A percentile compares a stretch with the other conserved stretches of the same genome.
These are phyloP conservation scores for Gossypium raimondii DNA, from an alignment of 345 rosid genomes.

Conservation along the genomic window DNA sequence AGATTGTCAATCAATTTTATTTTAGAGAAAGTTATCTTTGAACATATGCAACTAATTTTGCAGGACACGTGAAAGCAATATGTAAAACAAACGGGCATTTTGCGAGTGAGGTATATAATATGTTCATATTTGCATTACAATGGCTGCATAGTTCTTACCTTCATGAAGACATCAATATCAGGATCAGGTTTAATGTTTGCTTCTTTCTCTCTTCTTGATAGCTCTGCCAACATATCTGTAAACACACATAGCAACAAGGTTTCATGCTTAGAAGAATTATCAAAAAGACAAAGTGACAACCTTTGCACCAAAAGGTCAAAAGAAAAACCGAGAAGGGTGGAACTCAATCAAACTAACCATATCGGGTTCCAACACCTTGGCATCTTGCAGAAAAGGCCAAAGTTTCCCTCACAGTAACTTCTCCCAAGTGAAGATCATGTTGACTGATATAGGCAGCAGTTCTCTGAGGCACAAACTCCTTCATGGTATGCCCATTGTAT, in stretches of 20 bases:
- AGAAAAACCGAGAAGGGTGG: background rate
- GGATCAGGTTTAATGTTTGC: constrained; percentile 72
- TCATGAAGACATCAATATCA: constrained; percentile 76
- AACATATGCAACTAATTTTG: background rate
- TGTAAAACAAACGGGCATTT: too few species aligned
- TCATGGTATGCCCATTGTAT: constrained; percentile 51
- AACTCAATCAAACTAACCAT: constrained; percentile 31
- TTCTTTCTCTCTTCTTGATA: constrained; percentile 48
- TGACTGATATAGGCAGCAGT: constrained; percentile 58
- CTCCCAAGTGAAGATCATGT: constrained; percentile 69
- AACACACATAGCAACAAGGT: background rate
- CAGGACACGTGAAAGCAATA: background rate
- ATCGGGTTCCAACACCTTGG: constrained; percentile 65
- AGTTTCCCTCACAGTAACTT: constrained; percentile 86
- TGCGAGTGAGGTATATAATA: too few species aligned
- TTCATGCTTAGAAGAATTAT: background rate
- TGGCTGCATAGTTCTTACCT: constrained; percentile 37
- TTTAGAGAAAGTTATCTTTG: background rate
- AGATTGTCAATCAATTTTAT: background rate
- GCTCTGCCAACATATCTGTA: constrained; percentile 13
- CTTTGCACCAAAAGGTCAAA: background rate
- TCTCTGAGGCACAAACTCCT: constrained; percentile 40
- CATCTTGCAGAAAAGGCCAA: constrained; percentile 80
- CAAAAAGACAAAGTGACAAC: background rate
- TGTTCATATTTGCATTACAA: background rate